phyloP scores from a whole-genome alignment of 257 asterid genomes.

The Nicotiana tomentosiformis region DNA sequence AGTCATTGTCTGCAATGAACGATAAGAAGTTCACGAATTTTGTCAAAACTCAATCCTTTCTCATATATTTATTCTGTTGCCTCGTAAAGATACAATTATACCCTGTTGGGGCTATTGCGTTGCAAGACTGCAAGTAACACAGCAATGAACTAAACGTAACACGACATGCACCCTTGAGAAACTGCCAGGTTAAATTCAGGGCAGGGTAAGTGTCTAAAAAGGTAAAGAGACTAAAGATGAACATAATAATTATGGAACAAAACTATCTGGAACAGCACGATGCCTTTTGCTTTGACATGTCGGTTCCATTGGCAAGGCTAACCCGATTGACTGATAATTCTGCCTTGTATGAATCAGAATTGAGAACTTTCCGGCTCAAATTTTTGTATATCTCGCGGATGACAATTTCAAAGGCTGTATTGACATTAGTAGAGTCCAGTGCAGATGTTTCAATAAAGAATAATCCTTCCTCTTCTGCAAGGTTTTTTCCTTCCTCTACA shows the following conservation, averaged over 20 bases:
- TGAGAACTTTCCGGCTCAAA: constrained; percentile 51
- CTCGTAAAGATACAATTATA: neutral
- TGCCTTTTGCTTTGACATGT: constrained; percentile 49
- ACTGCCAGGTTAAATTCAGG: neutral
- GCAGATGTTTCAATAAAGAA: constrained; percentile 75
- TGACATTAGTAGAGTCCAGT: constrained; percentile 57
- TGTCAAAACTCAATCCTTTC: neutral
- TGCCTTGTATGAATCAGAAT: constrained; percentile 60
- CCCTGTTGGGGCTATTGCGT: neutral
- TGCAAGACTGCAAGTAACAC: neutral
- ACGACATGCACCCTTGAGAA: neutral
- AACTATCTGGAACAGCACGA: constrained; percentile 57
- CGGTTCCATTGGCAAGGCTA: constrained; percentile 33
- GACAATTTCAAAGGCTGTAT: constrained; percentile 57
- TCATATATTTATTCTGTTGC: neutral
- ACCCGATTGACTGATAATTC: constrained; percentile 57
- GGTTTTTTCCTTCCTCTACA: constrained; percentile 53
- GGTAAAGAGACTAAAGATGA: neutral
- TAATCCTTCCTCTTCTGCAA: constrained; percentile 60
- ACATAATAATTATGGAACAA: neutral
- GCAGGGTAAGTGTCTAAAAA: neutral
- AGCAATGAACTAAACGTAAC: neutral
- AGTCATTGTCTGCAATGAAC: neutral
- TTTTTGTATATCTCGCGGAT: constrained; percentile 60
- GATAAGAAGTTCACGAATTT: neutral